phyloP scores from a whole-genome alignment of 2,329 filamentous ascomycete genomes.

The Emericellopsis cladophorae region DNA sequence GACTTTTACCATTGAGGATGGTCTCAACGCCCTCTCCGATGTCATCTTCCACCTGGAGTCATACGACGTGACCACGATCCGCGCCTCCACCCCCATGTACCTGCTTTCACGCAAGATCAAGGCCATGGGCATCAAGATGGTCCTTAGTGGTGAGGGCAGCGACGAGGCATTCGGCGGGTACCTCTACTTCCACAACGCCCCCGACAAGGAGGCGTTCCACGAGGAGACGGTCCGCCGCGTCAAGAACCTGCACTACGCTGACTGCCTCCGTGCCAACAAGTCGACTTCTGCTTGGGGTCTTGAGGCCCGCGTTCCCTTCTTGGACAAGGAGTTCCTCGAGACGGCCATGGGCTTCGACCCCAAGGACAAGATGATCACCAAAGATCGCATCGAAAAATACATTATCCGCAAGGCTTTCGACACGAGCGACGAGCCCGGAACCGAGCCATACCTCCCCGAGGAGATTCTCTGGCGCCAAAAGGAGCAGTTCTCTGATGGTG shows the following conservation, averaged over 20 bases:
- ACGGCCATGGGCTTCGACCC: slow-evolving; percentile 89
- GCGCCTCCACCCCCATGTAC: slow-evolving; percentile 98
- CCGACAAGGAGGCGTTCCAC: slow-evolving; percentile 86
- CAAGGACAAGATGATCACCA: slow-evolving; percentile 87
- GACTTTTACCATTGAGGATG: slow-evolving; percentile 96
- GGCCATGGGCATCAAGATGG: slow-evolving; percentile 99
- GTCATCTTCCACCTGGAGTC: slow-evolving; percentile 98
- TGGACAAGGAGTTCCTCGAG: slow-evolving; percentile 96
- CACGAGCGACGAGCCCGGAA: slow-evolving; percentile 71
- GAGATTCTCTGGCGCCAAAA: slow-evolving; percentile 97
- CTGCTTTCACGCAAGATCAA: slow-evolving; percentile 97
- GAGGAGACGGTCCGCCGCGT: slow-evolving; percentile 87
- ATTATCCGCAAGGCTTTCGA: slow-evolving; percentile 97
- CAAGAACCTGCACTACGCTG: slow-evolving; percentile 92
- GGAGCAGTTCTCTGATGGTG: slow-evolving; percentile 98
- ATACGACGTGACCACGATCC: slow-evolving; percentile 96
- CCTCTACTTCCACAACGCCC: slow-evolving; percentile 94
- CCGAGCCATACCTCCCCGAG: slow-evolving; percentile 81
- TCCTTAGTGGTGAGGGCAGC: slow-evolving; percentile 88
- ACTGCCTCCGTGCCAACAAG: slow-evolving; percentile 97
- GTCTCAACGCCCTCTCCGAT: slow-evolving; percentile 89
- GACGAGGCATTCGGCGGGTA: slow-evolving; percentile 99
- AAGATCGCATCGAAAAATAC: slow-evolving; percentile 89
- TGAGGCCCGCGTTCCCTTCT: slow-evolving; percentile 93
- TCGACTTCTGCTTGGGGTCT: slow-evolving; percentile 96